These are phyloP conservation scores for Ilex aquifolium DNA, from an alignment of 257 asterid species.

Conservation along the genomic window DNA sequence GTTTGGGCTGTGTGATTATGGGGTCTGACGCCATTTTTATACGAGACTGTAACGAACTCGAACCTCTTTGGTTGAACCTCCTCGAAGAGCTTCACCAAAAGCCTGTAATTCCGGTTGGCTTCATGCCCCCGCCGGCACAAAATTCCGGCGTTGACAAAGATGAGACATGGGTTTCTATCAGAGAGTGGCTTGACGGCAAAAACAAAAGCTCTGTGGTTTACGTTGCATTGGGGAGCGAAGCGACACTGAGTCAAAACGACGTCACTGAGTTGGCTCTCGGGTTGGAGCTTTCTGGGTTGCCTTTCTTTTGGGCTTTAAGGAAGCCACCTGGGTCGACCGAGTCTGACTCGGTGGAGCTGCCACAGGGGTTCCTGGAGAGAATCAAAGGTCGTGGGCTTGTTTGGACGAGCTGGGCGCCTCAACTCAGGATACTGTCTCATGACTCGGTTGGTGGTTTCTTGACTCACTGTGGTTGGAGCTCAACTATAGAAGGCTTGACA, in stretches of 20 bases:
- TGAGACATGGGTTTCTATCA: not conserved
- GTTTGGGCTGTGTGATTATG: not conserved
- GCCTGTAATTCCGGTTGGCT: constrained; percentile 13
- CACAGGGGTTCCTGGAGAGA: constrained; percentile 26
- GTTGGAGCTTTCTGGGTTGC: constrained; percentile 20
- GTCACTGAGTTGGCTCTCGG: constrained; percentile 28
- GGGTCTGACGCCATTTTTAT: constrained; percentile 2
- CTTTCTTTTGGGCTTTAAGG: constrained; percentile 32
- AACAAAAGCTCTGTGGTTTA: constrained; percentile 8
- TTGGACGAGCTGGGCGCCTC: constrained; percentile 35
- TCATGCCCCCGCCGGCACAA: constrained; percentile 12
- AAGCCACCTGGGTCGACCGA: not conserved
- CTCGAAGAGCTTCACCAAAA: not conserved
- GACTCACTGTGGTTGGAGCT: constrained; percentile 33
- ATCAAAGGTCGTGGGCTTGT: constrained; percentile 17
- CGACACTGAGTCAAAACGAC: constrained; percentile 18
- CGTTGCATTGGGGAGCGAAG: constrained; percentile 28
- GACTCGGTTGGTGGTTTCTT: constrained; percentile 25
- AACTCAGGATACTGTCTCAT: constrained; percentile 18
- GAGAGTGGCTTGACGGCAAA: constrained; percentile 1
- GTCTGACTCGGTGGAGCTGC: constrained; percentile 7
- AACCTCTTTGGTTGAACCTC: constrained; percentile 10
- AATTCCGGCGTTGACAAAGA: not conserved
- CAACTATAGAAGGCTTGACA: constrained; percentile 25
- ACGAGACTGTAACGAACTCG: constrained; percentile 2